Conservation (phyloP, 768 basidiomycete species). For the Leucocoprinus birnbaumii region DNA sequence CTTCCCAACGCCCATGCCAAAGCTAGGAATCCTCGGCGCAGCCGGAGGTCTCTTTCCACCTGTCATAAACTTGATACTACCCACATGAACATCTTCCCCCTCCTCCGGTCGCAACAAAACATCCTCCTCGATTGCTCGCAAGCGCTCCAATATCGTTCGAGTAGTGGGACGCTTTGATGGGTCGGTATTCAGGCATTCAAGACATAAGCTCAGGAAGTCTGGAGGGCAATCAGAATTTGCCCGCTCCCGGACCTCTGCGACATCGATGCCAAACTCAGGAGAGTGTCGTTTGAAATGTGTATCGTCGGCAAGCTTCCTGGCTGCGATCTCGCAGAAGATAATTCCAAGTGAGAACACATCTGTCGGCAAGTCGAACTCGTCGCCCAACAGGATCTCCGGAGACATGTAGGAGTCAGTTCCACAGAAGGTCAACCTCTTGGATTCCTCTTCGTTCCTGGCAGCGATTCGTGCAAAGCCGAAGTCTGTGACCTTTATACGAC, state of each 20-base stretch:
- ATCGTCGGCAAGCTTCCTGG: slow-evolving; percentile 84
- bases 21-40: slow-evolving; percentile 83
- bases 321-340: slow-evolving; percentile 89
- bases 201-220: slow-evolving; percentile 69
- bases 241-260: slow-evolving; percentile 62
- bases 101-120: slow-evolving; percentile 67
- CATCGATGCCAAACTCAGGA: slow-evolving; percentile 77
- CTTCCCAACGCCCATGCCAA: slow-evolving; percentile 69
- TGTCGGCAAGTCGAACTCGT: slow-evolving; percentile 90
- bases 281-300: slow-evolving; percentile 71
- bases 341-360: slow-evolving; percentile 94
- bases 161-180: slow-evolving; percentile 74
- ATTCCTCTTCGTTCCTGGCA: slow-evolving; percentile 88
- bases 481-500: slow-evolving; percentile 96
- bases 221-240: slow-evolving; percentile 77
- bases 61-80: slow-evolving; percentile 82
- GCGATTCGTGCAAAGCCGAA: slow-evolving; percentile 97
- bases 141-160: slow-evolving; percentile 71
- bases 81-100: slow-evolving; percentile 71
- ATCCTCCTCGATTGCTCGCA: slow-evolving; percentile 81
- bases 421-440: slow-evolving; percentile 79
- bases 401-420: slow-evolving; percentile 97
- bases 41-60: slow-evolving; percentile 55
- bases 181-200: slow-evolving; percentile 71
- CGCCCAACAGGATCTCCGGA: slow-evolving; percentile 89